Conservation (phyloP, 2,329 filamentous ascomycete genomes). For the Seiridium unicorne region DNA sequence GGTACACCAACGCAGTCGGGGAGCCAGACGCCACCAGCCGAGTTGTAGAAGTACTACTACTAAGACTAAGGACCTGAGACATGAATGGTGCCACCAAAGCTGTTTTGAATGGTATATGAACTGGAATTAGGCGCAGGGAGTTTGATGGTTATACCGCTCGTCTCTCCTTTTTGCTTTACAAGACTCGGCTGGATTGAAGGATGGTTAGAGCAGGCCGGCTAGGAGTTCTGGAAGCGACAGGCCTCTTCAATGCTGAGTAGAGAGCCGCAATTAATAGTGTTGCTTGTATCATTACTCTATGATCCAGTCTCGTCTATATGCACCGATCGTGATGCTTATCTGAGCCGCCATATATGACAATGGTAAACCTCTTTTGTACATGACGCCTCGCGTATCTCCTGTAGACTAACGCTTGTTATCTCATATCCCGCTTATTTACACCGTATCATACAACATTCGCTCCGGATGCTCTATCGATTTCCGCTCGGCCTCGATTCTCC, state of each 20-base stretch:
- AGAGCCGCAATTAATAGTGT: not conserved
- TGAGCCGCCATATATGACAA: not conserved
- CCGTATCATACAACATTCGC: not conserved
- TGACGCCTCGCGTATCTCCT: not conserved
- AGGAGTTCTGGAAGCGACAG: not conserved
- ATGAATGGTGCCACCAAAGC: no score
- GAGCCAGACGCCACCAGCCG: constrained; percentile 20
- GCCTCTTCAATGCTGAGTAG: not conserved
- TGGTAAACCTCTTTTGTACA: not conserved
- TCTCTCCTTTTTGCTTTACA: not conserved
- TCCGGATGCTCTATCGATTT: not conserved
- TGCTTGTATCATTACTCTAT: constrained; percentile 20
- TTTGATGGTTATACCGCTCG: not conserved
- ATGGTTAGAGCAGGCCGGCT: not conserved
- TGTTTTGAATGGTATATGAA: no score
- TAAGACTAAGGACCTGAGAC: not conserved
- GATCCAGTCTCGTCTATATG: not conserved
- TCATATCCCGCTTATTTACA: not conserved
- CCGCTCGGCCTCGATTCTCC: not conserved
- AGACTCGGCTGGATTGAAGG: no score
- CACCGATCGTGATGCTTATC: not conserved
- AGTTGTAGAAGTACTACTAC: constrained; percentile 19
- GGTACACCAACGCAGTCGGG: constrained; percentile 7
- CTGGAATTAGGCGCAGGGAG: not conserved
- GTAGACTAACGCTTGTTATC: not conserved